A percentile compares a stretch with the other conserved stretches of the same genome.
Conservation (phyloP, 768 basidiomycete genomes). For the Rhizopogon vesiculosus region DNA sequence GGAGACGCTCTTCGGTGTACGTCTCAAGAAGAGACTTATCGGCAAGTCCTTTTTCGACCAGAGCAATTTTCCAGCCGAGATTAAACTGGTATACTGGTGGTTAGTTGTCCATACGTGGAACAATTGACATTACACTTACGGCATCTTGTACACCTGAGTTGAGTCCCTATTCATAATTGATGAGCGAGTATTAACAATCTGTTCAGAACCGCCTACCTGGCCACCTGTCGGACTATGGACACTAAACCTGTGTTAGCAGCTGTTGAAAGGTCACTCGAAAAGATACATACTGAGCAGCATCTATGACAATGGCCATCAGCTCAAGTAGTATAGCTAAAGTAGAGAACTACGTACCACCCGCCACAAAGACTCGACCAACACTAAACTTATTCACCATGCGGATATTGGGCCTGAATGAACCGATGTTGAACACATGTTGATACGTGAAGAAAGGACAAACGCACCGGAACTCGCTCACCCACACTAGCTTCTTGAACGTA, state of each 20-base stretch:
- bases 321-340: not conserved
- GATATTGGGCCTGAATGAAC: no score
- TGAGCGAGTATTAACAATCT: not conserved
- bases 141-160: slow-evolving; percentile 34
- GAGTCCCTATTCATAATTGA: slow-evolving; percentile 26
- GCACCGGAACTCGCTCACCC: slow-evolving; percentile 24
- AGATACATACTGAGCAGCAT: slow-evolving; percentile 1
- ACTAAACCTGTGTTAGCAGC: not conserved
- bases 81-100: slow-evolving; percentile 26
- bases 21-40: slow-evolving; percentile 32
- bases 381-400: no score
- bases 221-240: slow-evolving; percentile 7
- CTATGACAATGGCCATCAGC: not conserved
- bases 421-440: no score
- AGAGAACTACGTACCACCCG: not conserved
- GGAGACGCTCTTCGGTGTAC: slow-evolving; percentile 41
- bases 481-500: slow-evolving; percentile 21
- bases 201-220: no score
- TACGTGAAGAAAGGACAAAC: not conserved
- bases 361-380: no score
- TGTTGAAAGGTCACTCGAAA: no score
- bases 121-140: slow-evolving; percentile 15
- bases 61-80: slow-evolving; percentile 41
- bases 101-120: no score
- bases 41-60: slow-evolving; percentile 34